Percentiles rank a stretch among this genome's conserved stretches.
phyloP scores from a whole-genome alignment of 768 basidiomycete genomes.

The Suillus brevipes region DNA sequence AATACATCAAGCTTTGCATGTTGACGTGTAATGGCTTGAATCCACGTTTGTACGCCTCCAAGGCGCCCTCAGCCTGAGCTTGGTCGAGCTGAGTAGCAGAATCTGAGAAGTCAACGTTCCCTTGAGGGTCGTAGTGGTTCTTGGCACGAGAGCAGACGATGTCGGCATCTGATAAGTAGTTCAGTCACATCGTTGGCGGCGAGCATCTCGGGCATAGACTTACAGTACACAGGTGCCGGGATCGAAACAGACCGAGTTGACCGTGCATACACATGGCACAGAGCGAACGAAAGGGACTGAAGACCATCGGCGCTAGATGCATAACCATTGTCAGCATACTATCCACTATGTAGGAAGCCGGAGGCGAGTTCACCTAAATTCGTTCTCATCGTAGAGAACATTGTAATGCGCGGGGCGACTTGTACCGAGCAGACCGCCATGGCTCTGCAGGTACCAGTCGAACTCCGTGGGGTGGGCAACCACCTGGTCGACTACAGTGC shows the following conservation, averaged over 20 bases:
- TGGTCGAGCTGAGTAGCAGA: constrained; percentile 50
- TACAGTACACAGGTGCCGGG: constrained; percentile 81
- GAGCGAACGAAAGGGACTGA: constrained; percentile 69
- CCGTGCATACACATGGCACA: constrained; percentile 81
- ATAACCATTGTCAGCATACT: constrained; percentile 11
- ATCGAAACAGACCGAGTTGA: constrained; percentile 82
- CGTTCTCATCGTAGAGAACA: constrained; percentile 49
- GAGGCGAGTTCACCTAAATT: constrained; percentile 49
- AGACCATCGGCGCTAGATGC: constrained; percentile 57
- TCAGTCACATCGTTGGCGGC: background rate
- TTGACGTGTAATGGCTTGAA: constrained; percentile 59
- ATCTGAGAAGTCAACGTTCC: constrained; percentile 59
- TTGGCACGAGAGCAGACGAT: constrained; percentile 76
- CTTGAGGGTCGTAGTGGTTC: constrained; percentile 73
- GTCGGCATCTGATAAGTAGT: constrained; percentile 60
- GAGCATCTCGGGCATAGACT: constrained; percentile 19
- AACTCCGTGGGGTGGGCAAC: constrained; percentile 72
- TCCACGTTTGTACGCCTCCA: constrained; percentile 49
- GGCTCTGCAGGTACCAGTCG: constrained; percentile 79
- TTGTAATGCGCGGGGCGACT: constrained; percentile 65
- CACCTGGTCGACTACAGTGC: constrained; percentile 73
- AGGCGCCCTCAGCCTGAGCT: constrained; percentile 38
- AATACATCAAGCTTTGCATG: constrained; percentile 59
- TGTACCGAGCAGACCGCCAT: constrained; percentile 76
- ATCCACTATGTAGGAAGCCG: background rate